Base-by-base conservation (phyloP, 176 grass and related monocot genomes). In the Hyparrhenia diplandra region DNA sequence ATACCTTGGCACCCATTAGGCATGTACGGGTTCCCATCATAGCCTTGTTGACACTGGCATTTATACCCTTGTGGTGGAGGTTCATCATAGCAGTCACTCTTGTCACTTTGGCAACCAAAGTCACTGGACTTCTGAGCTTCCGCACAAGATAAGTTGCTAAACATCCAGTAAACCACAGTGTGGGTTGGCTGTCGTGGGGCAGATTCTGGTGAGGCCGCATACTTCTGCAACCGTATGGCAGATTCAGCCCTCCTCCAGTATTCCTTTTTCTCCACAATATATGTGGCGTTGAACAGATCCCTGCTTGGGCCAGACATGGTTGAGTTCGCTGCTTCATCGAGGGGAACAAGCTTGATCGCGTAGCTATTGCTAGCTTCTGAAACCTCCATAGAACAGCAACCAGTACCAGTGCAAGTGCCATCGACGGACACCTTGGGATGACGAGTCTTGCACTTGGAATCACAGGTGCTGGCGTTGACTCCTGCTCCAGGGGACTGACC, bases 21-120 rank as follows among this genome's bases (percentile, higher is more conserved):
- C 28, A 87, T 23, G 71, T 91, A 94, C 9, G 92, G 86, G 78
- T 94, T 91, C 43, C 88, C 88, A 0, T 84, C 25, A 30, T 83
- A 94, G 39, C 83, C 75, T 52, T 28, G 79, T 43, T 57, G 40
- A 41, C 92, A 91, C 25, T 58, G 68, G 80, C 92, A 94, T 10
- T 24, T 74, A 76, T 94, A 94, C 8, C 87, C 75, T 78, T 31
- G n/a, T n/a, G n/a, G 57, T 47, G 40, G 76, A 73, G 55, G 66
- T 11, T 68, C 66, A 24, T 71, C 46, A 20, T 82, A 4, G 52
- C 67, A 85, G 68, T 77, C 43, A 68, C 75, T 85, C 41, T 85
- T 71, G 66, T 71, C 70, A 58, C 83, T 71, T 41, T 27, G 52
- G 83, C 75, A 85, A 14, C 75, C 66, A 21, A 2, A 78, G n/a